Evolutionary conservation across 495 filamentous ascomycete genomes (phyloP).

Genomic region (Astrothelium macrocarpum): DNA sequence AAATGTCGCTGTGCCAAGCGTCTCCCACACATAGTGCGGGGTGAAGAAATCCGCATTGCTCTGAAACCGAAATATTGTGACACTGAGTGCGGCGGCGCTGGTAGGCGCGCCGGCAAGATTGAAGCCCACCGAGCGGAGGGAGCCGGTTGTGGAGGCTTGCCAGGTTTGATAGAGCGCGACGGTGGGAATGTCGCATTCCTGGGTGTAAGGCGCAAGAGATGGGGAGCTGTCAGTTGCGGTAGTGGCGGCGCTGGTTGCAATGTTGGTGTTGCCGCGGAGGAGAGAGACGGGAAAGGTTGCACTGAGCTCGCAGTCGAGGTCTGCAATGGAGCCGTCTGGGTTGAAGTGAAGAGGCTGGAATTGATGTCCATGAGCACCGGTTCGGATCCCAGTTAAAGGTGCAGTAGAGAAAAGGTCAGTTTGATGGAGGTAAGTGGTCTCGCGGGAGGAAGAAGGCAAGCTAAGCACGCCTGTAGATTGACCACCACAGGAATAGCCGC

Average conservation of each 20-base stretch:
- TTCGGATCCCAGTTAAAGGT: neutral
- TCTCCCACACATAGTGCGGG: slow-evolving; percentile 11
- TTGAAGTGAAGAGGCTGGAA: slow-evolving; percentile 7
- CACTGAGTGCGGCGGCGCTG: neutral
- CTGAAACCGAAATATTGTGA: slow-evolving; percentile 6
- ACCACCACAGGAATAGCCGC: slow-evolving; percentile 6
- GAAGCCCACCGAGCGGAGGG: neutral
- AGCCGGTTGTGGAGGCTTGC: neutral
- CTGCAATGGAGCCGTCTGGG: slow-evolving; percentile 2
- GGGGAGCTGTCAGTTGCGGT: neutral
- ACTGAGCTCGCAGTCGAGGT: slow-evolving; percentile 1
- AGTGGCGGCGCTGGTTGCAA: neutral
- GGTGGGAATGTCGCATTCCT: neutral
- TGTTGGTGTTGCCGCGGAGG: neutral
- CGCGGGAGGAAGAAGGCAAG: neutral
- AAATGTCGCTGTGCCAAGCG: too few relatives aligned
- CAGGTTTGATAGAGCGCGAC: slow-evolving; percentile 10
- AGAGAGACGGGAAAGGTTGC: neutral
- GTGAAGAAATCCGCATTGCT: slow-evolving; percentile 4
- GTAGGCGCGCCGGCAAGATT: neutral
- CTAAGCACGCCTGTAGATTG: slow-evolving; percentile 6
- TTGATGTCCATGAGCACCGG: neutral
- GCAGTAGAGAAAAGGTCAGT: slow-evolving; percentile 1
- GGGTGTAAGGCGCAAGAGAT: neutral
- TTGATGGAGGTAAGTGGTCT: neutral